A percentile compares a stretch with the other conserved stretches of the same genome.
Evolutionary conservation across 495 filamentous ascomycete species (phyloP).

Genomic region (Thermochaetoides thermophila): DNA sequence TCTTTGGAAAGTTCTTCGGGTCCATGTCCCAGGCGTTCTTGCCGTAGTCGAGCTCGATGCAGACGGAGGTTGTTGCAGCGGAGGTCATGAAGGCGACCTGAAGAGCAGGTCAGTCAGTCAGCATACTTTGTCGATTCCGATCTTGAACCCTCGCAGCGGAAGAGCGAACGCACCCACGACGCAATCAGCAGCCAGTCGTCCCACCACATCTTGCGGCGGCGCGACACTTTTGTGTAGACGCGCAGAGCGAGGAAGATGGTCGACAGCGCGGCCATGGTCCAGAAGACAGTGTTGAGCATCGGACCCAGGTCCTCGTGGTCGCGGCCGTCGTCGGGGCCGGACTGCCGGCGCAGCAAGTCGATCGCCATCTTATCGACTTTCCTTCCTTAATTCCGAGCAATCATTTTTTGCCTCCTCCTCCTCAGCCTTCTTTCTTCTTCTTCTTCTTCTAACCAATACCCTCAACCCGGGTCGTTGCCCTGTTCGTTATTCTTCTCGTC

Average conservation of each 20-base stretch:
- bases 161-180: background rate
- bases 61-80: conserved; percentile 11
- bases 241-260: background rate
- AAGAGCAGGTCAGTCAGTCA: background rate
- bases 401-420: too few species aligned
- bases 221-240: background rate
- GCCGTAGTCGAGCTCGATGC: conserved; percentile 14
- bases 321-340: background rate
- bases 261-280: background rate
- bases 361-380: too few species aligned
- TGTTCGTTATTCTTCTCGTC: too few species aligned
- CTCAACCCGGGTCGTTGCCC: too few species aligned
- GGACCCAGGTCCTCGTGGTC: background rate
- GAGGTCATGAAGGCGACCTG: conserved; percentile 5
- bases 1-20: conserved; percentile 6
- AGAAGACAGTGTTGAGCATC: background rate
- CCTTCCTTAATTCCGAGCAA: too few species aligned
- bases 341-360: too few species aligned
- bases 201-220: background rate
- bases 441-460: too few species aligned
- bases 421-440: too few species aligned
- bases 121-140: too few species aligned
- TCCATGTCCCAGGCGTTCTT: conserved; percentile 12
- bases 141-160: too few species aligned
- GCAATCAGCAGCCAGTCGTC: conserved; percentile 1